phyloP scores from a whole-genome alignment of 1,284 basidiomycete genomes.

The Melampsora larici-populina region DNA sequence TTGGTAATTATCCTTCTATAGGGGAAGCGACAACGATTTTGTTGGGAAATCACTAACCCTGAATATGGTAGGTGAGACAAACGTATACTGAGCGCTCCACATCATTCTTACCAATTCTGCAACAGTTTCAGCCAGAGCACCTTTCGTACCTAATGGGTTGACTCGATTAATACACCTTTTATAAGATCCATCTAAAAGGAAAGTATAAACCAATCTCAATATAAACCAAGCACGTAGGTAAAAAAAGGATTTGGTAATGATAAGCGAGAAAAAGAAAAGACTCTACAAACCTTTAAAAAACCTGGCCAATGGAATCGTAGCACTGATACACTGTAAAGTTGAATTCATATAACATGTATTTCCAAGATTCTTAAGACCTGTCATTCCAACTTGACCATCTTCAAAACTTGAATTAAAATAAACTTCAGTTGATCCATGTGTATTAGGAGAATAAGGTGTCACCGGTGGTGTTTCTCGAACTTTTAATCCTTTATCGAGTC shows the following conservation, averaged over 20 bases:
- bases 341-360: constrained; percentile 99
- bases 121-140: constrained; percentile 76
- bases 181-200: constrained; percentile 71
- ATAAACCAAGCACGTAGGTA: not conserved
- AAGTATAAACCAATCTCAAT: not conserved
- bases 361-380: constrained; percentile 90
- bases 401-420: constrained; percentile 42
- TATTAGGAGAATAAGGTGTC: constrained; percentile 27
- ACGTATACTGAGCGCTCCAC: constrained; percentile 81
- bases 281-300: constrained; percentile 72
- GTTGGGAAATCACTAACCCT: constrained; percentile 61
- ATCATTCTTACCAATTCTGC: constrained; percentile 77
- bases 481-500: not conserved
- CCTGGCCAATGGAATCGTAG: constrained; percentile 80
- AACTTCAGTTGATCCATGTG: constrained; percentile 29
- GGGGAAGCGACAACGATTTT: constrained; percentile 47
- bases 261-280: constrained; percentile 43
- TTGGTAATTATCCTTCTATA: constrained; percentile 29
- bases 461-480: constrained; percentile 13
- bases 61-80: constrained; percentile 79
- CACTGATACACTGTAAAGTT: constrained; percentile 89
- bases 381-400: constrained; percentile 63
- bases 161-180: constrained; percentile 78
- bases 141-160: constrained; percentile 85
- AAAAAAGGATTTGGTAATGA: constrained; percentile 46